Conservation (phyloP, 2,329 filamentous ascomycete species). For the Thielaviopsis musarum region DNA sequence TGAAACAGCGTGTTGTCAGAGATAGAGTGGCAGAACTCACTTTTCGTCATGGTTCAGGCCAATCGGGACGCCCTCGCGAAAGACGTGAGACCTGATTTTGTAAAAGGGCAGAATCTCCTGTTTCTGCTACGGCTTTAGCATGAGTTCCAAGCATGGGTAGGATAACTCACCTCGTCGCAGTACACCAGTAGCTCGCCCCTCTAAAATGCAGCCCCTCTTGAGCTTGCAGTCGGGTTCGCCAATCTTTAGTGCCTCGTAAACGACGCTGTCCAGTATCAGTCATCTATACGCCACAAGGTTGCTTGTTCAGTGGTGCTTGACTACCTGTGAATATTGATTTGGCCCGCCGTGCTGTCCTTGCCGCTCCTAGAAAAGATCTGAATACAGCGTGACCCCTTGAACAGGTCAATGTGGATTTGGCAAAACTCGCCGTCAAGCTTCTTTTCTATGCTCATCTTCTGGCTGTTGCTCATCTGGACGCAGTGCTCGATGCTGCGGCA, state of each 20-base stretch:
- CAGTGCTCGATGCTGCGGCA: slow-evolving; percentile 60
- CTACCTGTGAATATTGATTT: slow-evolving; percentile 39
- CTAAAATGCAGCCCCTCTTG: slow-evolving; percentile 52
- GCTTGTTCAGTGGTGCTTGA: slow-evolving; percentile 12
- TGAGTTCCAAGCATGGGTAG: too few species aligned
- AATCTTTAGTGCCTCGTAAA: slow-evolving; percentile 48
- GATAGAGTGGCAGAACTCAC: slow-evolving; percentile 23
- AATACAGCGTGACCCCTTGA: slow-evolving; percentile 36
- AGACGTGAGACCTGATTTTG: slow-evolving; percentile 65
- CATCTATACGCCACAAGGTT: background rate
- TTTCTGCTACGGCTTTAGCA: slow-evolving; percentile 23
- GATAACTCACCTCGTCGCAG: slow-evolving; percentile 36
- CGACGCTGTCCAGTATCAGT: slow-evolving; percentile 23
- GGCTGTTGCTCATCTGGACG: slow-evolving; percentile 40
- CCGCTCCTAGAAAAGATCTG: slow-evolving; percentile 87
- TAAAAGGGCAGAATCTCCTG: slow-evolving; percentile 57
- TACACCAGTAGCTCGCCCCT: slow-evolving; percentile 74
- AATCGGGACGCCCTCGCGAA: slow-evolving; percentile 52
- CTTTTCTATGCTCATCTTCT: slow-evolving; percentile 52
- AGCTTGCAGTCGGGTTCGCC: slow-evolving; percentile 41
- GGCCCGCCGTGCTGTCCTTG: slow-evolving; percentile 69
- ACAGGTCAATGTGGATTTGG: slow-evolving; percentile 65
- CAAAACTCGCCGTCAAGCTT: slow-evolving; percentile 87
- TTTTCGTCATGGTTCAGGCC: slow-evolving; percentile 53
- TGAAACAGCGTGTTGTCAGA: slow-evolving; percentile 14